Percentiles rank a stretch among this genome's conserved stretches.
Evolutionary conservation across 2,329 filamentous ascomycete genomes (phyloP).

Genomic region (Colletotrichum brevisporum): DNA sequence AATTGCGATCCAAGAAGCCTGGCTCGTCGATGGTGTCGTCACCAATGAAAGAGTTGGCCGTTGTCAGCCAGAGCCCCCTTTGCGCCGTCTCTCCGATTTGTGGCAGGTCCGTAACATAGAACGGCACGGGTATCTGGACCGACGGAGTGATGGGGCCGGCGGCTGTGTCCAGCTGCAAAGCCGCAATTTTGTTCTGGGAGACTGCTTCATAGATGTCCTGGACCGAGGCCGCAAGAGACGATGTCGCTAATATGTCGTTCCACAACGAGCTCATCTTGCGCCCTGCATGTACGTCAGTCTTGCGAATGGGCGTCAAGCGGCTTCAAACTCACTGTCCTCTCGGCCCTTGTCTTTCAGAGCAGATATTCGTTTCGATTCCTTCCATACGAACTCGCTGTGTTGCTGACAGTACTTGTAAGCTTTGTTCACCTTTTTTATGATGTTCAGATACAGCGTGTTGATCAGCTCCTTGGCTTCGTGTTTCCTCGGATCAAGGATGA

Average conservation of each 20-base stretch:
- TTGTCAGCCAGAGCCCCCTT: slow-evolving; percentile 88
- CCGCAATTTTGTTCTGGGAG: slow-evolving; percentile 87
- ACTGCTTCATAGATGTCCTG: slow-evolving; percentile 86
- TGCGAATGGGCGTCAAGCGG: neutral
- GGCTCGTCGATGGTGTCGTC: slow-evolving; percentile 78
- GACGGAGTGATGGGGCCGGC: slow-evolving; percentile 72
- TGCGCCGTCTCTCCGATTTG: slow-evolving; percentile 77
- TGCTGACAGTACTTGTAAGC: slow-evolving; percentile 94
- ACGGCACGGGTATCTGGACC: slow-evolving; percentile 75
- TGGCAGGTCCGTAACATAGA: slow-evolving; percentile 81
- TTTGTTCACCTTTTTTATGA: slow-evolving; percentile 93
- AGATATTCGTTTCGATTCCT: slow-evolving; percentile 87
- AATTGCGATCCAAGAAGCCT: slow-evolving; percentile 84
- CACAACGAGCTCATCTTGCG: slow-evolving; percentile 77
- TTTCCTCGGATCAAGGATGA: slow-evolving; percentile 85
- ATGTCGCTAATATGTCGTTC: slow-evolving; percentile 78
- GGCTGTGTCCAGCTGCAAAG: slow-evolving; percentile 79
- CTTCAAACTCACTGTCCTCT: slow-evolving; percentile 69
- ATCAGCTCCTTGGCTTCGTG: slow-evolving; percentile 82
- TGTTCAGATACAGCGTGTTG: slow-evolving; percentile 85
- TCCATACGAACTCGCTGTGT: slow-evolving; percentile 90
- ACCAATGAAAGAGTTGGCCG: slow-evolving; percentile 80
- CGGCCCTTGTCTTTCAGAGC: slow-evolving; percentile 85
- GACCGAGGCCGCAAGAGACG: slow-evolving; percentile 85
- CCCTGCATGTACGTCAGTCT: slow-evolving; percentile 50